Percentiles rank a stretch among this genome's conserved stretches.
These are phyloP conservation scores for Senna siamea DNA, from an alignment of 306 rosid species.

Conservation along the genomic window DNA sequence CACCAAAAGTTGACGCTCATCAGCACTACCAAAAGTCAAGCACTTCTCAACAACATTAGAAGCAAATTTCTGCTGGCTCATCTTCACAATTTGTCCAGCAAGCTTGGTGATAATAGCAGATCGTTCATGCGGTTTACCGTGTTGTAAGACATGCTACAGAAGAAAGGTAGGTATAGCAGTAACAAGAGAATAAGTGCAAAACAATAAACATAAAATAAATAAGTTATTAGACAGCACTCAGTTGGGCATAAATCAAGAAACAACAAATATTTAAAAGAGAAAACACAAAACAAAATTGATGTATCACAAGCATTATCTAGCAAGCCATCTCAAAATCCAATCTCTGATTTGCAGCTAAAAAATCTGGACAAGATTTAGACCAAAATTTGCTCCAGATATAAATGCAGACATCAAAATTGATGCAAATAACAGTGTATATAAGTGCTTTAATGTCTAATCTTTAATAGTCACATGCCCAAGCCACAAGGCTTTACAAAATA, in stretches of 20 bases:
- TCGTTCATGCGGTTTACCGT: slow-evolving; percentile 79
- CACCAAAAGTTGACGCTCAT: slow-evolving; percentile 84
- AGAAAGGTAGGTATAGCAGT: slow-evolving; percentile 37
- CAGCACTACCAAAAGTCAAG: slow-evolving; percentile 78
- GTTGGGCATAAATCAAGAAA: slow-evolving; percentile 5
- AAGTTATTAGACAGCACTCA: slow-evolving; percentile 23
- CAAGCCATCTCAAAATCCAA: slow-evolving; percentile 21
- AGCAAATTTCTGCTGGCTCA: slow-evolving; percentile 99
- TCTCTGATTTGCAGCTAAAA: slow-evolving; percentile 24
- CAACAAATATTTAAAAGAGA: neutral
- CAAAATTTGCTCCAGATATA: slow-evolving; percentile 3
- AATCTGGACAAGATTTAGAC: slow-evolving; percentile 13
- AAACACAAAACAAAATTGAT: neutral
- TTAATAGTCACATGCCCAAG: slow-evolving; percentile 8
- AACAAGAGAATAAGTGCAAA: slow-evolving; percentile 17
- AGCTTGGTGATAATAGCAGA: slow-evolving; percentile 82
- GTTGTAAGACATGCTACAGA: slow-evolving; percentile 81
- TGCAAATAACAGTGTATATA: slow-evolving; percentile 7
- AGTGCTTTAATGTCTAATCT: neutral
- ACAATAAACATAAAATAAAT: slow-evolving; percentile 19
- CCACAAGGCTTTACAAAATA: neutral
- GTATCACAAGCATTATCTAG: slow-evolving; percentile 18
- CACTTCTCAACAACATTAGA: slow-evolving; percentile 98
- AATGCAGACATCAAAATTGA: neutral
- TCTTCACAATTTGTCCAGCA: slow-evolving; percentile 94